Evolutionary conservation across 2,329 filamentous ascomycete genomes (phyloP), one percentile per base, ranked within the genome.

Genomic region (Phoma sp.): DNA sequence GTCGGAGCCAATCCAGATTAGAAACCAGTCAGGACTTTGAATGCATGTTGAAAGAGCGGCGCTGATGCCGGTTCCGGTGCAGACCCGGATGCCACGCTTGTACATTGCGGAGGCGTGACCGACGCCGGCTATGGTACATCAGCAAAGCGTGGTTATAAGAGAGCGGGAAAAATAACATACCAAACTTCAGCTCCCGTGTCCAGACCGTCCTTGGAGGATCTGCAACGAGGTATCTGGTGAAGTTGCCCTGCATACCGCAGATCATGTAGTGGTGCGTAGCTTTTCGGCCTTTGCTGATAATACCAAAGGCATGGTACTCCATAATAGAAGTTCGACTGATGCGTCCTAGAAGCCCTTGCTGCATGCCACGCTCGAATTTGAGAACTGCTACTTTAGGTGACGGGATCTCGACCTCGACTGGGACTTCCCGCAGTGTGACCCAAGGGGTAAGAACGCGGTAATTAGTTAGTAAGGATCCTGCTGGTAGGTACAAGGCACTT

Each of bases 241-340:
- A 74, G 55, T 74, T 69, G n/a, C 71, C 71, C 51, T 74, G 71
- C 10, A 74, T 69, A 51, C 71, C 71, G 32, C 71, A 74, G 42
- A 74, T 70, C 69, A 74, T 72, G 57, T 74, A 74, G 39, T 74
- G 71, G 42, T 64, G 50, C 0, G 53, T 51, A 7, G 68, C 56
- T 23, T 73, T 67, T 14, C 66, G 60, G 15, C 69, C 68, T 47
- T 69, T 66, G 47, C 71, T 74, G 45, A 74, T 74, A 56, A 74
- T 73, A 2, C 71, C 71, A 40, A 74, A 74, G 7, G 71, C 71
- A 39, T 74, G 71, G 43, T 74, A 74, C 59, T 74, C 71, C 69
- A 74, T 73, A 49, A 74, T 65, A 1, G 71, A 73, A 4, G 69
- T 74, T 34, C 71, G 71, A 26, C 68, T 72, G 33, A 74, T 73